Evolutionary conservation across 176 grass and related monocot genomes (phyloP).

Genomic region (Leersia perrieri): DNA sequence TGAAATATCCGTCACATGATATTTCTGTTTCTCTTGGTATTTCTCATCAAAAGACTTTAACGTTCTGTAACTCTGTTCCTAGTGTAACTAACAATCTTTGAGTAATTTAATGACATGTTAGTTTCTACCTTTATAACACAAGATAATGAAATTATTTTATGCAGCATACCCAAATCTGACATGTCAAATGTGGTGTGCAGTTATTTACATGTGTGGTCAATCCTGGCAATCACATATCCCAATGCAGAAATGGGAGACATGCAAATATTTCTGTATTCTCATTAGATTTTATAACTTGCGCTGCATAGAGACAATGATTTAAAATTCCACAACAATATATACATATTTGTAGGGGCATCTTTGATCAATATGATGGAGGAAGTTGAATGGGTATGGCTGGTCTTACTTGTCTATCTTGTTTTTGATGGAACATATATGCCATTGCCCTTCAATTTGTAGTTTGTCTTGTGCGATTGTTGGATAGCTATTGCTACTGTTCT

Average conservation of each 20-base stretch:
- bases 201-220: not conserved
- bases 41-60: not conserved
- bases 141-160: not conserved
- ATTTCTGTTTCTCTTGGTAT: constrained; percentile 1
- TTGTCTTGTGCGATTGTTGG: not conserved
- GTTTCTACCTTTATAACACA: not conserved
- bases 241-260: not conserved
- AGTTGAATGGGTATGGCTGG: not conserved
- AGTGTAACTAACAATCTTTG: constrained; percentile 4
- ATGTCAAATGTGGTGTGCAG: not conserved
- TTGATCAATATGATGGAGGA: not conserved
- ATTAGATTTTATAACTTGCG: not conserved
- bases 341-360: not conserved
- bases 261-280: not conserved
- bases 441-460: not conserved
- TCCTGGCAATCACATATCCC: not conserved
- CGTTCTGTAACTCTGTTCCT: not conserved
- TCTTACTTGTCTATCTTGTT: not conserved
- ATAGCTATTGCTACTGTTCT: not conserved
- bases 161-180: not conserved
- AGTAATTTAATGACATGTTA: constrained; percentile 6
- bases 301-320: not conserved
- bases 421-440: not conserved
- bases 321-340: not conserved
- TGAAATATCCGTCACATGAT: constrained; percentile 4